Evolutionary conservation across 805 yeast species (phyloP).

Genomic region (Zygotorulaspora florentina): DNA sequence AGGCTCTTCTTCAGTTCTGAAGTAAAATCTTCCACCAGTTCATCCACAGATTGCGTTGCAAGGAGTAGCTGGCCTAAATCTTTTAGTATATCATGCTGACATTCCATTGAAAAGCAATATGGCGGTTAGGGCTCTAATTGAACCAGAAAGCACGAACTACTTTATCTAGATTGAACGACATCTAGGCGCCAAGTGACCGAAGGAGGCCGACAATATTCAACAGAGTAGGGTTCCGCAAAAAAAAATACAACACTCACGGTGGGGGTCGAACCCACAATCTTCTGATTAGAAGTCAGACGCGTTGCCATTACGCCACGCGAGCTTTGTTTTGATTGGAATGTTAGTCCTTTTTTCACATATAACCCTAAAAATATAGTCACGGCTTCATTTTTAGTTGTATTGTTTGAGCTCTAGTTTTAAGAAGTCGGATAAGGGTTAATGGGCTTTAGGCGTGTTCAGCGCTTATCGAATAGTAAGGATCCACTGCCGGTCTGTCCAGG

Average conservation of each 20-base stretch:
- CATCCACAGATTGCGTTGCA: constrained; percentile 13
- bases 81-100: not conserved
- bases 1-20: constrained; percentile 18
- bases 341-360: not conserved
- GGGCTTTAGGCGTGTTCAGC: too few species aligned
- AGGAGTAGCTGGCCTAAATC: constrained; percentile 9
- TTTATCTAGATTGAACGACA: too few species aligned
- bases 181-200: not conserved
- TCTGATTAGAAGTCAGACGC: constrained; percentile 55
- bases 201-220: too few species aligned
- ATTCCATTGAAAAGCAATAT: not conserved
- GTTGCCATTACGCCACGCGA: constrained; percentile 55
- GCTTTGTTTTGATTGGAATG: constrained; percentile 24
- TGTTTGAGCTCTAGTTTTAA: too few species aligned
- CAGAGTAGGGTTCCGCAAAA: too few species aligned
- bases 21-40: constrained; percentile 12
- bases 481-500: too few species aligned
- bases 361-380: too few species aligned
- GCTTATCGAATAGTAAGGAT: too few species aligned
- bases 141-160: too few species aligned
- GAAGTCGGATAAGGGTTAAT: too few species aligned
- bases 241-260: constrained; percentile 42
- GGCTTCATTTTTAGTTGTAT: too few species aligned
- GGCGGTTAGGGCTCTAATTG: too few species aligned
- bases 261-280: constrained; percentile 56